Evolutionary conservation across 2,329 filamentous ascomycete species (phyloP), one percentile per base, ranked within the genome.

Genomic region (Colletotrichum falcatum): DNA sequence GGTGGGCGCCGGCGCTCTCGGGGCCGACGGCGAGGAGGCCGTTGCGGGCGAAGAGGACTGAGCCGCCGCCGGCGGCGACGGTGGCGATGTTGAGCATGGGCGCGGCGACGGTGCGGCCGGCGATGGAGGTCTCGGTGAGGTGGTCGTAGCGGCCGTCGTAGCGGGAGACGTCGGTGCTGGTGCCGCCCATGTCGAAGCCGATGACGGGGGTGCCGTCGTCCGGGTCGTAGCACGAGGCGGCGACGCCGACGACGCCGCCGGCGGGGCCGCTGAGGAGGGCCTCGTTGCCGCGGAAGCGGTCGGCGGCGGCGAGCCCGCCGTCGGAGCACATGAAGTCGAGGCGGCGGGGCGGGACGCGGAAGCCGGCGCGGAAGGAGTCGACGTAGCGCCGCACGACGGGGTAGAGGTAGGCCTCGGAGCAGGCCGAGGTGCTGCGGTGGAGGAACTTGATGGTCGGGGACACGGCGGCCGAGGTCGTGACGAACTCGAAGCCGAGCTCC

Each of bases 31-130:
- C 88, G 42, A 94, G 91, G 0, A 94, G 82, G 0, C 92, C 91
- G 67, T 93, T 93, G 61, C 87, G 86, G 82, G 89, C 93, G 72
- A 90, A 89, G 1, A 94, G 81, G 6, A 85, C 83, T 0, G 81
- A 84, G 8, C 85, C 85, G 46, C 85, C 85, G 4, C 83, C 83
- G 23, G 84, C 84, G 9, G 83, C 83, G 2, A 94, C 91, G 0
- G 91, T 94, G 77, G 92, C 92, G 79, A 94, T 93, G 74, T 94
- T 91, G 1, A 93, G 83, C 75, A 93, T 91, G 0, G 91, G 91
- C 2, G 88, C 90, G 70, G 92, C 90, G 16, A 93, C 92, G 0
- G 90, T 91, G 0, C 93, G 88, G 33, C 91, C 90, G 0, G 91
- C 90, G 5, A 91, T 90, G 1, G 90, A 92, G 1, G 90, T 91